These are phyloP conservation scores for Solanum commersonii DNA, from an alignment of 257 asterid genomes.

Conservation along the genomic window DNA sequence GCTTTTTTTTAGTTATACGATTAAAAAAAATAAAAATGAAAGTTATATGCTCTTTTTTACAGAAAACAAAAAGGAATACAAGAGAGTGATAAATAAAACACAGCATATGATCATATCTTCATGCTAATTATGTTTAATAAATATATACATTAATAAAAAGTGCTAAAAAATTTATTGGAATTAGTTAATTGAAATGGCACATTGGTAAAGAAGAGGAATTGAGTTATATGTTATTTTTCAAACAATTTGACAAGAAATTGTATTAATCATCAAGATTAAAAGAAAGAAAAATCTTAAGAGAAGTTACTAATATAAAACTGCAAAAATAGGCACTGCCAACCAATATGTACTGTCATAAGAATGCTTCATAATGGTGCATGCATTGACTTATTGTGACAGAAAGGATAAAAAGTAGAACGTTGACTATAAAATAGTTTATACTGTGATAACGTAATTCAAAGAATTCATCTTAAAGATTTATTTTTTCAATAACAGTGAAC, in stretches of 20 bases:
- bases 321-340: neutral
- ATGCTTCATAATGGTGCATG: neutral
- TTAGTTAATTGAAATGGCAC: too few species aligned
- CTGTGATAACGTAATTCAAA: neutral
- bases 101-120: too few species aligned
- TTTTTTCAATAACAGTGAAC: neutral
- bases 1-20: too few species aligned
- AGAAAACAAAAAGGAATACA: too few species aligned
- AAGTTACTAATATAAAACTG: neutral
- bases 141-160: too few species aligned
- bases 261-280: neutral
- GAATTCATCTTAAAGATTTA: neutral
- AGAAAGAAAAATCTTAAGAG: neutral
- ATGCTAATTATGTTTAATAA: too few species aligned
- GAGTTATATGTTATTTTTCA: neutral
- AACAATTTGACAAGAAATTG: neutral
- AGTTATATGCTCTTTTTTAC: too few species aligned
- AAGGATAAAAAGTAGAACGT: neutral
- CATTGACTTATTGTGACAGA: neutral
- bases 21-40: too few species aligned
- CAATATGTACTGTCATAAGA: neutral
- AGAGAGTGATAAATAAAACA: too few species aligned
- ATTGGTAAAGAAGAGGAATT: neutral
- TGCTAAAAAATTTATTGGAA: too few species aligned
- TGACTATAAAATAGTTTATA: neutral